Conservation (phyloP, 2,329 filamentous ascomycete genomes). For the Cytospora piceicola region DNA sequence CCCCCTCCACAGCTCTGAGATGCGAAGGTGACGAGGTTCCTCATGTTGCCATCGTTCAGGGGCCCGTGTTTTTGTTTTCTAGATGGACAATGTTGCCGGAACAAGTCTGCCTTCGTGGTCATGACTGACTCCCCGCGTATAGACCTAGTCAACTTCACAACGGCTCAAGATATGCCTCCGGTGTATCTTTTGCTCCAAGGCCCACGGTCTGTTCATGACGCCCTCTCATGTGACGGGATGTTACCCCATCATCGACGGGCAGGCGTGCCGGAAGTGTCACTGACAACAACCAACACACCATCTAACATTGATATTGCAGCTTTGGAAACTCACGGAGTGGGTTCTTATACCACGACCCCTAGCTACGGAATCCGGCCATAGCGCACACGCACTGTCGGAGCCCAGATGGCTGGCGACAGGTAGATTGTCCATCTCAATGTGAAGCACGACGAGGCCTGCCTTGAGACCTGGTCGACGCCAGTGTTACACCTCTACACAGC, state of each 20-base stretch:
- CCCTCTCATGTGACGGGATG: not conserved
- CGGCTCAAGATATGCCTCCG: not conserved
- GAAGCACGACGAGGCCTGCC: too few species aligned
- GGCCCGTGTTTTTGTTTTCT: not conserved
- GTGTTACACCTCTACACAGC: too few species aligned
- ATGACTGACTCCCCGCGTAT: not conserved
- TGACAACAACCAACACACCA: not conserved
- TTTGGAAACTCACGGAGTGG: not conserved
- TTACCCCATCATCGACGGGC: not conserved
- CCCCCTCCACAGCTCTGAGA: not conserved
- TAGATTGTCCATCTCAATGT: too few species aligned
- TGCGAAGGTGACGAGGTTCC: not conserved
- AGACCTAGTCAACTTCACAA: not conserved
- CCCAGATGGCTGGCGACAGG: too few species aligned
- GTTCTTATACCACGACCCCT: not conserved
- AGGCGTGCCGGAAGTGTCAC: not conserved
- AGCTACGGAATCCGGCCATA: too few species aligned
- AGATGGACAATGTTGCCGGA: not conserved
- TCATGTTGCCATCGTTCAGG: not conserved
- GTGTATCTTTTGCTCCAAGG: not conserved
- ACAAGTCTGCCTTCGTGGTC: not conserved
- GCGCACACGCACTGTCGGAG: too few species aligned
- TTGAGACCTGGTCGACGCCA: too few species aligned
- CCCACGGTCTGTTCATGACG: not conserved
- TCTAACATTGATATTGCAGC: not conserved